Conservation (phyloP, 495 filamentous ascomycete genomes). For the Cercophora scortea region DNA sequence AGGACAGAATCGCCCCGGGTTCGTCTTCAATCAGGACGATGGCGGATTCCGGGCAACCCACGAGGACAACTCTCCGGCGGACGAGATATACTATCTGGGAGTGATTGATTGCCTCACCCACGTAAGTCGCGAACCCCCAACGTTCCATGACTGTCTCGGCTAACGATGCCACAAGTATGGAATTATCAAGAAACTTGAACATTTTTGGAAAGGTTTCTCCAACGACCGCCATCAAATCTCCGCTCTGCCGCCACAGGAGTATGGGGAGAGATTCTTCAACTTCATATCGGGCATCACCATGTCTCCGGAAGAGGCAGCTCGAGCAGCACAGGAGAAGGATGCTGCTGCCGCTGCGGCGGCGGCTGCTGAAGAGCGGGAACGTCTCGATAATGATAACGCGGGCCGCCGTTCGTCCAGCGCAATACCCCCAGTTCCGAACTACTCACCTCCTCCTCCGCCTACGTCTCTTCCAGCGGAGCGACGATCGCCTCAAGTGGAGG, state of each 20-base stretch:
- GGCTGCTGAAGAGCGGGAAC: slow-evolving; percentile 28
- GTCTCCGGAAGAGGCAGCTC: slow-evolving; percentile 72
- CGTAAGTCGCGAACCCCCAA: slow-evolving; percentile 44
- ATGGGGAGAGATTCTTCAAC: slow-evolving; percentile 88
- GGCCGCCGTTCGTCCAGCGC: slow-evolving; percentile 15
- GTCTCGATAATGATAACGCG: slow-evolving; percentile 12
- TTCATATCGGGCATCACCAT: slow-evolving; percentile 90
- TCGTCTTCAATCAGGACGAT: slow-evolving; percentile 86
- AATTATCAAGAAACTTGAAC: slow-evolving; percentile 77
- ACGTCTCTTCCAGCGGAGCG: slow-evolving; percentile 35
- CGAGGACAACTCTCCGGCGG: slow-evolving; percentile 73
- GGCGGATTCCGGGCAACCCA: slow-evolving; percentile 91
- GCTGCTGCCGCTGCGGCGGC: slow-evolving; percentile 32
- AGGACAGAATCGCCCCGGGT: slow-evolving; percentile 39
- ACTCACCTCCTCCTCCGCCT: slow-evolving; percentile 36
- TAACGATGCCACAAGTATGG: slow-evolving; percentile 58
- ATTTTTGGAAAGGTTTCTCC: slow-evolving; percentile 89
- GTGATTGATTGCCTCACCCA: slow-evolving; percentile 98
- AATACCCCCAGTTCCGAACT: slow-evolving; percentile 34
- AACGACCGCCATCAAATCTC: slow-evolving; percentile 79
- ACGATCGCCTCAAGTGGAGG: slow-evolving; percentile 33
- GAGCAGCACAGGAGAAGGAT: slow-evolving; percentile 48
- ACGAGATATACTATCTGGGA: slow-evolving; percentile 95
- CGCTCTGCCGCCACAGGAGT: slow-evolving; percentile 82
- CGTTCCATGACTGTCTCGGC: slow-evolving; percentile 4